phyloP scores from a whole-genome alignment of 164 flowering plant species.

The Malania oleifera region DNA sequence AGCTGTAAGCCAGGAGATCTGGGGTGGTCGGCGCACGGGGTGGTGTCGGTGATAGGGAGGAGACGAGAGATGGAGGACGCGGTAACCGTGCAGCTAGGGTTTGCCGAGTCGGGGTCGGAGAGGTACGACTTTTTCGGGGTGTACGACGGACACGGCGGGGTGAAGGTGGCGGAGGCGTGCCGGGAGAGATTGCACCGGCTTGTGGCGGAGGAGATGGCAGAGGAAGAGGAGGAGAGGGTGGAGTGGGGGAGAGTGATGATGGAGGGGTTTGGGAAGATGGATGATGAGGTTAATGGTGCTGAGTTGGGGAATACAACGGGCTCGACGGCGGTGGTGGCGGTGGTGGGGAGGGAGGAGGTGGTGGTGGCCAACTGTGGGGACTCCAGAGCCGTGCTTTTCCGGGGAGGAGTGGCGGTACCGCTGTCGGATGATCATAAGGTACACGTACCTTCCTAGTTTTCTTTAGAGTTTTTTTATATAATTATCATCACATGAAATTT shows the following conservation, averaged over 20 bases:
- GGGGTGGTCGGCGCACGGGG: conserved; percentile 32
- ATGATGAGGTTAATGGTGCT: conserved; percentile 36
- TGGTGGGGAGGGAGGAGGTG: conserved; percentile 46
- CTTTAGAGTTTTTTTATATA: too few relatives aligned
- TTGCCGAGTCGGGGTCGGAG: conserved; percentile 2
- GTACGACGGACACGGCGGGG: conserved; percentile 88
- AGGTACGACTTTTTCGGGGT: conserved; percentile 62
- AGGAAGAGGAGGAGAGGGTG: conserved; percentile 9
- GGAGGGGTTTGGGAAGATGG: conserved; percentile 52
- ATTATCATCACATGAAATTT: too few relatives aligned
- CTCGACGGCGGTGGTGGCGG: conserved; percentile 76
- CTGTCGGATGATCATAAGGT: conserved; percentile 86
- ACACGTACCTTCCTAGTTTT: background rate
- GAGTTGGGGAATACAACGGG: conserved; percentile 36
- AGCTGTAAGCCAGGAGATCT: background rate
- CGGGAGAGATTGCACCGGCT: conserved; percentile 46
- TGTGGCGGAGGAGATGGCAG: conserved; percentile 31
- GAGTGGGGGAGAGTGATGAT: conserved; percentile 61
- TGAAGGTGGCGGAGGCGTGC: conserved; percentile 57
- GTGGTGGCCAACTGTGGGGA: conserved; percentile 89
- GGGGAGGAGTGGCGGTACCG: conserved; percentile 51
- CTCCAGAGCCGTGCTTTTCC: conserved; percentile 65
- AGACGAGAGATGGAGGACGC: conserved; percentile 87
- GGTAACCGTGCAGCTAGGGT: conserved; percentile 43
- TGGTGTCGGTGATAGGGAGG: conserved; percentile 57